These are phyloP conservation scores for Cryptococcus wingfieldii DNA, from an alignment of 1,284 basidiomycete genomes.

Conservation along the genomic window DNA sequence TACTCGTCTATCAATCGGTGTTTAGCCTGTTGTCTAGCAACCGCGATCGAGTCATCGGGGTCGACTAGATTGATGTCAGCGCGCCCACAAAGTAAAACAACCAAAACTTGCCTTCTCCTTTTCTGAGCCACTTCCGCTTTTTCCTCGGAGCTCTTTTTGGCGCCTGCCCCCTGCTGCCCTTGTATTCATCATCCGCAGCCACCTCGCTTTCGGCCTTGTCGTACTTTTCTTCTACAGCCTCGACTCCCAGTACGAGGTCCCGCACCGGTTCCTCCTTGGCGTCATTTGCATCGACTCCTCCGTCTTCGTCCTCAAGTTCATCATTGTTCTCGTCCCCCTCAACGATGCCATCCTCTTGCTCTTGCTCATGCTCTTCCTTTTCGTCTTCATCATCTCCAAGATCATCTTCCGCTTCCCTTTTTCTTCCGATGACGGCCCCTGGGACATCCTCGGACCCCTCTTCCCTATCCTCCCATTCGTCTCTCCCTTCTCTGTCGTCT, in stretches of 20 bases:
- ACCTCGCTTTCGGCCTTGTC: not conserved
- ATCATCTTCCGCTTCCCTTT: slow-evolving; percentile 12
- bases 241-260: not conserved
- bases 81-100: not conserved
- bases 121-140: slow-evolving; percentile 35
- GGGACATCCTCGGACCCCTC: slow-evolving; percentile 7
- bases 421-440: slow-evolving; percentile 9
- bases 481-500: slow-evolving; percentile 1
- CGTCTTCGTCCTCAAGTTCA: not conserved
- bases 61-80: slow-evolving; percentile 26
- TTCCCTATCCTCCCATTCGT: slow-evolving; percentile 5
- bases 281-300: not conserved
- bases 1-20: slow-evolving; percentile 32
- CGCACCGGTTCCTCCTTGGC: not conserved
- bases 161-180: not conserved
- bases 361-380: slow-evolving; percentile 2
- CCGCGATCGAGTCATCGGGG: slow-evolving; percentile 40
- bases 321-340: not conserved
- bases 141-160: slow-evolving; percentile 8
- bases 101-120: slow-evolving; percentile 35
- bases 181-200: not conserved
- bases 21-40: slow-evolving; percentile 34
- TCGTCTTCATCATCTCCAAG: not conserved
- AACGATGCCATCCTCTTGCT: not conserved
- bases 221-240: not conserved